Evolutionary conservation across 192 early-diverging fungal species (phyloP), one percentile per base, ranked within the genome.

Genomic region (Gonapodya sp.): DNA sequence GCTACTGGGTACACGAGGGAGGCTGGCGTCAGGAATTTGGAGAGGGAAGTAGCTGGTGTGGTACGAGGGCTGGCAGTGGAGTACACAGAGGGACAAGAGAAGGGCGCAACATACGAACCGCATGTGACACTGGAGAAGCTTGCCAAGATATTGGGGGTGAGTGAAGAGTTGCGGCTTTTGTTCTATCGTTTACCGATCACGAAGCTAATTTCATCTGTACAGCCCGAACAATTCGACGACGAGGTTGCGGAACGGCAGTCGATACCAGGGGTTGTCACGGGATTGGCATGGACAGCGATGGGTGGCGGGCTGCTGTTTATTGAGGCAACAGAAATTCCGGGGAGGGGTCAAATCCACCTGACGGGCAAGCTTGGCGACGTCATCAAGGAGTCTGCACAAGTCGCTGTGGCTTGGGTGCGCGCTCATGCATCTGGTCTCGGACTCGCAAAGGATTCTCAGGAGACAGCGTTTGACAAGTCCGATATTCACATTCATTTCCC

Each of bases 401-500:
- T 96, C 73, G 92, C 89, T 1, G 81, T 94, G n/a, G 89, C 93
- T 24, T 95, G 91, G 92, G 92, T 95, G 24, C 91, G 93, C 75
- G 81, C 92, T 2, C 92, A 94, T 83, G 88, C 91, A 18, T 84
- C 86, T 73, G 77, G 86, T 18, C 85, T 95, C 18, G 87, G 90
- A 1, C 79, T 93, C 16, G 84, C 83, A 0, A 82, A 83, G 8
- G 87, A 87, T 35, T 33, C 73, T 0, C 18, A 16, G 2, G 79
- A 81, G 32, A 16, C 31, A 16, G 78, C 92, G 24, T 89, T 93
- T 72, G 88, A 87, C 79, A 79, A 92, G 18, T 79, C 82, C 30
- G 94, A 94, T 87, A 84, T 96, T n/a, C 95, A 96, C 84, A 92
- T 96, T n/a, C 95, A 96, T 81, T 87, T 96, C 79, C 95, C 95